Evolutionary conservation across 306 rosid species (phyloP), one percentile per base, ranked within the genome.

Genomic region (Astragalus glycyphyllos): DNA sequence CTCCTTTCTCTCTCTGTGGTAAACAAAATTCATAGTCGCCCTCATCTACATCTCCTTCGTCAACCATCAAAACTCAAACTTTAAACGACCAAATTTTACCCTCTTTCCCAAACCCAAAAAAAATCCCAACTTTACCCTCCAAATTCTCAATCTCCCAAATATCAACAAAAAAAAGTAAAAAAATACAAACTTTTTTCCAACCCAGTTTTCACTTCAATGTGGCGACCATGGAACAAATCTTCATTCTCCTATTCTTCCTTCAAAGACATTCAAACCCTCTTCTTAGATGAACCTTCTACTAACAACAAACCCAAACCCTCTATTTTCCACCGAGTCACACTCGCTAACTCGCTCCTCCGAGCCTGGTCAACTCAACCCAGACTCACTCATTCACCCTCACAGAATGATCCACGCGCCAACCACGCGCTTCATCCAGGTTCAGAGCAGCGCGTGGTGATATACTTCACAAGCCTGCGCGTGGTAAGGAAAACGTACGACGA

Each of bases 381-480:
- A 14, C 74, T 74, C 42, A 7, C 79, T 51, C 44, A 76, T 20
- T 26, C 37, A 12, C 59, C 56, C 53, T 35, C 49, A 8, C 17
- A 78, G 13, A 47, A 69, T 3, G 76, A 82, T 47, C 73, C 79
- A 69, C 62, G 81, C 74, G 53, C 76, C 76, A 5, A 20, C 4
- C 80, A 79, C 49, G 2, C 68, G 4, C 73, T 50, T 5, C 73
- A 81, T 38, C 93, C 92, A 10, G 74, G 82, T 1, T 76, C 86
- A 5, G 95, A 94, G 80, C 82, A 87, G 35, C 89, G 90, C 67
- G 84, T 94, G 48, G 90, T 89, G 42, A 80, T 94, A 12, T 94
- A 90, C 85, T 94, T 84, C 84, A 90, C 98, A 4, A 90, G 94
- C 89, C 85, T 90, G 55, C 90, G 96, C n/a, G 89, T 94, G 73